Evolutionary conservation across 306 rosid species (phyloP).

Genomic region (Pyrus betulifolia): DNA sequence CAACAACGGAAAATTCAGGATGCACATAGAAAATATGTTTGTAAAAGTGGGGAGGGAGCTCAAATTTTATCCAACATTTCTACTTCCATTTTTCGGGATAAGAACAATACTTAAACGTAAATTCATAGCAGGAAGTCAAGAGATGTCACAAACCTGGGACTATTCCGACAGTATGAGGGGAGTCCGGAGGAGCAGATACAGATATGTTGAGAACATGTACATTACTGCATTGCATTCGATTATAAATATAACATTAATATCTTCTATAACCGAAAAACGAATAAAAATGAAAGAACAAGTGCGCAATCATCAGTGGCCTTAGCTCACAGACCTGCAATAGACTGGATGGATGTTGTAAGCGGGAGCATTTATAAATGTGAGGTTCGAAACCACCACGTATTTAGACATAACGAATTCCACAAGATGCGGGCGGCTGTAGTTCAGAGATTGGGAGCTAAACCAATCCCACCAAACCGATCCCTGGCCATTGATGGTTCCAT

Average conservation of each 20-base stretch:
- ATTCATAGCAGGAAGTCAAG: neutral
- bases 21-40: neutral
- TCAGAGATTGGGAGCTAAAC: slow-evolving; percentile 61
- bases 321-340: slow-evolving; percentile 73
- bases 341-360: slow-evolving; percentile 87
- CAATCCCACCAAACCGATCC: slow-evolving; percentile 95
- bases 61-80: neutral
- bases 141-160: slow-evolving; percentile 71
- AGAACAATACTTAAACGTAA: neutral
- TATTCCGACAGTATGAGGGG: slow-evolving; percentile 78
- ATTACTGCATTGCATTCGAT: slow-evolving; percentile 50
- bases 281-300: neutral
- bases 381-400: slow-evolving; percentile 76
- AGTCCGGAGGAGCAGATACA: slow-evolving; percentile 62
- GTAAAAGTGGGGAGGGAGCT: neutral
- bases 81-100: neutral
- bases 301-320: neutral
- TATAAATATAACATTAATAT: slow-evolving; percentile 4
- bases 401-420: slow-evolving; percentile 64
- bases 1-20: neutral
- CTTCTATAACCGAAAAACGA: neutral
- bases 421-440: slow-evolving; percentile 90
- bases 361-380: slow-evolving; percentile 83
- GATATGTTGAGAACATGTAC: slow-evolving; percentile 78
- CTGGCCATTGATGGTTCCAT: slow-evolving; percentile 87